Base-by-base conservation (phyloP, 441 rosid genomes). In the Bruguiera hainesii region DNA sequence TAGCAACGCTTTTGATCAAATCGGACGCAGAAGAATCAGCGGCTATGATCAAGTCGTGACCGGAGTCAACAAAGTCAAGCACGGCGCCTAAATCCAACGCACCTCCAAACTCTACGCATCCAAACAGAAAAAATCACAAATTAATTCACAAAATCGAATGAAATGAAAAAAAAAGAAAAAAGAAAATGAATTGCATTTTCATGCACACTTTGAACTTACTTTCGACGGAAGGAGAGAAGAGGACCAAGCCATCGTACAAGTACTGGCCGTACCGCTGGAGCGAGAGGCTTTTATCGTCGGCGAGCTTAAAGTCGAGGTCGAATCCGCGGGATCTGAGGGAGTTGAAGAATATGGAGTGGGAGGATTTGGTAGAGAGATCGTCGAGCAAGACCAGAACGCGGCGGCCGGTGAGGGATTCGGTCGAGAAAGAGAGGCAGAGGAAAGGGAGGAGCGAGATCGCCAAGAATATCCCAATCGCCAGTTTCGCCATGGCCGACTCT, bases 21-120 rank as follows among this genome's bases (percentile, higher is more conserved):
- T 88, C 91, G 65, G 96, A 90, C 2, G 97, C 87, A 69, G 79
- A 77, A 3, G 75, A 80, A 83, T 92, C 97, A 39, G 84, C 96
- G 35, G 91, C 93, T 23, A 92, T 23, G 42, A 92, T 85, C 84
- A 92, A 74, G 68, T 92, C 96, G 46, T 84, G 96, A 61, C 96
- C 98, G 1, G 96, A 85, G 81, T 92, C 98, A 42, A 92, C 90
- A 59, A 90, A 92, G 68, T 90, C 95, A 60, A 89, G 83, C 62
- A 90, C 81, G 13, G 88, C 82, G 7, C 72, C 74, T 70, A 84
- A 80, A 75, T 88, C 90, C 74, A 88, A 65, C 3, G 91, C 83
- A 52, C 95, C 97, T 49, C 93, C 97, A 68, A 89, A 78, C 2
- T 83, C 96, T 89, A 37, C 29, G 29, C 30, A 30, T 31, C 7